Evolutionary conservation across 495 filamentous ascomycete species (phyloP).

Genomic region (Darksidea phi): DNA sequence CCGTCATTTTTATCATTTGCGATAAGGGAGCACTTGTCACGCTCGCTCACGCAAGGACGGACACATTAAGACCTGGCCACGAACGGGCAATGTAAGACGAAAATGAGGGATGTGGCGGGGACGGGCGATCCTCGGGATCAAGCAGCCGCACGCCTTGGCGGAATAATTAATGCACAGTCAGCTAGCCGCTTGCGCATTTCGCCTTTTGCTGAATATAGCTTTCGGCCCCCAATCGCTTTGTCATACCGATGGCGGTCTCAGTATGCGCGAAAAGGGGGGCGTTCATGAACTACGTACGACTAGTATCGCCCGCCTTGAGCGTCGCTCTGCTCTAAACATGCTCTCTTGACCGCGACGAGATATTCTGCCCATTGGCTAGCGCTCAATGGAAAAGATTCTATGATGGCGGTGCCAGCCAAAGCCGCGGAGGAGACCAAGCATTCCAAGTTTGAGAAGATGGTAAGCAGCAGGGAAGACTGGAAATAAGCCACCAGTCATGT

Average conservation of each 20-base stretch:
- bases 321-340: too few species aligned
- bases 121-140: too few species aligned
- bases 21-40: background rate
- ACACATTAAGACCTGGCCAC: too few species aligned
- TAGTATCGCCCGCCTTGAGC: too few species aligned
- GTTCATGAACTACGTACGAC: background rate
- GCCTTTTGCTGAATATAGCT: too few species aligned
- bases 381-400: background rate
- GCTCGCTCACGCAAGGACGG: too few species aligned
- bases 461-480: background rate
- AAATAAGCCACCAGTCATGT: background rate
- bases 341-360: background rate
- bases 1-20: background rate
- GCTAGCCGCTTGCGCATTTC: too few species aligned
- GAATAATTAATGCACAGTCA: too few species aligned
- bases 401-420: background rate
- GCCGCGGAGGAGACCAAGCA: constrained; percentile 3
- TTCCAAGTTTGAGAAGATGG: constrained; percentile 13
- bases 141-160: too few species aligned
- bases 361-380: background rate
- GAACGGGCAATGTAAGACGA: too few species aligned
- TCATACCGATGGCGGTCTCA: background rate
- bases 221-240: background rate
- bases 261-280: background rate
- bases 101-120: too few species aligned